These are phyloP conservation scores for Pyrenophora graminea DNA, from an alignment of 2,329 filamentous ascomycete genomes.

Conservation along the genomic window DNA sequence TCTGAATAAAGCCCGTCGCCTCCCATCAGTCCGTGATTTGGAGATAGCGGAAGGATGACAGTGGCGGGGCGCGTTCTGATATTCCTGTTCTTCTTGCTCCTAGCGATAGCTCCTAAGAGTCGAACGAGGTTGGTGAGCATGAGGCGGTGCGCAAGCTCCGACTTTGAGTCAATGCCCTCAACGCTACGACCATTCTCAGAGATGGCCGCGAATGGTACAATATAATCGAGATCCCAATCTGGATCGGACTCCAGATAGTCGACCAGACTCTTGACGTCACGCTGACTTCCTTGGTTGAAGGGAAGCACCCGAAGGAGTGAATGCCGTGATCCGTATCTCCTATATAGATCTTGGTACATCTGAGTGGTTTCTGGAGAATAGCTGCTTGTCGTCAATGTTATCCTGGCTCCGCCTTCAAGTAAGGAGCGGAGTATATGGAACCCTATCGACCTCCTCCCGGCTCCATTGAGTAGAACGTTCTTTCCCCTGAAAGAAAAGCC, in stretches of 20 bases:
- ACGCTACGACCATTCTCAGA: constrained; percentile 98
- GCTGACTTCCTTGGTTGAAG: constrained; percentile 98
- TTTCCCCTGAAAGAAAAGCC: constrained; percentile 94
- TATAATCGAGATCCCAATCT: constrained; percentile 96
- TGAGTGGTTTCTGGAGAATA: constrained; percentile 99
- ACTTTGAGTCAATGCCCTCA: constrained; percentile 94
- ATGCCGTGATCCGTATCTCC: constrained; percentile 86
- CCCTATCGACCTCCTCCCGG: constrained; percentile 95
- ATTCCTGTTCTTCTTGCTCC: constrained; percentile 82
- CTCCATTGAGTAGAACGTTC: constrained; percentile 97
- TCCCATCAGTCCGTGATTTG: constrained; percentile 97
- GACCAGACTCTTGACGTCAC: constrained; percentile 91
- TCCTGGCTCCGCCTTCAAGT: constrained; percentile 94
- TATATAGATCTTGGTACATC: constrained; percentile 99
- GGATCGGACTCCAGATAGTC: constrained; percentile 98
- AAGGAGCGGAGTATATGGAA: constrained; percentile 95
- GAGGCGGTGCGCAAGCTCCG: constrained; percentile 95
- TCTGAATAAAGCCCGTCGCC: constrained; percentile 98
- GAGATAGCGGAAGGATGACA: constrained; percentile 92
- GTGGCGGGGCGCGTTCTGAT: constrained; percentile 96
- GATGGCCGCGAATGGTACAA: constrained; percentile 96
- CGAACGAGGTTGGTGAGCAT: constrained; percentile 98
- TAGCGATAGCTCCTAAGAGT: constrained; percentile 86
- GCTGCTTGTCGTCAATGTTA: constrained; percentile 92
- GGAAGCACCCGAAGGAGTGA: constrained; percentile 97